phyloP scores from a whole-genome alignment of 2,329 filamentous ascomycete species.

The Plenodomus tracheiphilus region DNA sequence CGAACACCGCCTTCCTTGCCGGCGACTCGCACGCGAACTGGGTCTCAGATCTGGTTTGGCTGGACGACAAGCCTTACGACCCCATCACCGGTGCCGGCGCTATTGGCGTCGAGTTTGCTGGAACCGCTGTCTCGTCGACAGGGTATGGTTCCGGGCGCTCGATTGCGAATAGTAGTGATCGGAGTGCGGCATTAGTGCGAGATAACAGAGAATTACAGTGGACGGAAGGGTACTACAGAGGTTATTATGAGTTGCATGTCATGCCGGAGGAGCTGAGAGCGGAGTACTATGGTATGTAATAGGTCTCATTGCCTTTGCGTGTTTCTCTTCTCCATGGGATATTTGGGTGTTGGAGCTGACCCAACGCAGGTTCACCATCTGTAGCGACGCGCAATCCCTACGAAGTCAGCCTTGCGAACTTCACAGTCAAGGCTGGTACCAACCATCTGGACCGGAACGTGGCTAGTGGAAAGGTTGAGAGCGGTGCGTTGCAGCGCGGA shows the following conservation, averaged over 20 bases:
- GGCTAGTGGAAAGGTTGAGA: constrained; percentile 54
- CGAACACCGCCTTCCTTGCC: constrained; percentile 71
- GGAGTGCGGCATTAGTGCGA: constrained; percentile 39
- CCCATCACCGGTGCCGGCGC: constrained; percentile 41
- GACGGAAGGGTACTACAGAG: constrained; percentile 72
- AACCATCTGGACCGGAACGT: constrained; percentile 59
- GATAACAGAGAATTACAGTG: constrained; percentile 68
- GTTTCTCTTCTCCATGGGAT: not conserved
- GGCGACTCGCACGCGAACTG: constrained; percentile 71
- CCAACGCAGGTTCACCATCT: constrained; percentile 51
- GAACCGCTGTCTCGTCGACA: constrained; percentile 65
- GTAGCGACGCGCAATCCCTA: constrained; percentile 62
- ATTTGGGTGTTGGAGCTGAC: not conserved
- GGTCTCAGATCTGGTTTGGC: constrained; percentile 49
- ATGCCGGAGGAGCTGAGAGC: constrained; percentile 59
- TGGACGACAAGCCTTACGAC: constrained; percentile 43
- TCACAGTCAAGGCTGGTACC: constrained; percentile 64
- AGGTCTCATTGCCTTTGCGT: not conserved
- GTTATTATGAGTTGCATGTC: constrained; percentile 68
- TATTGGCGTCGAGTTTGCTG: constrained; percentile 58
- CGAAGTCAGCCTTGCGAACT: constrained; percentile 69
- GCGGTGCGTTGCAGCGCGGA: constrained; percentile 54
- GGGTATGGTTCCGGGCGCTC: constrained; percentile 43
- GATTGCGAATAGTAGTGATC: constrained; percentile 53
- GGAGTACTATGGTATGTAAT: constrained; percentile 60